A percentile compares a stretch with the other conserved stretches of the same genome.
Conservation (phyloP, 1,284 basidiomycete species). For the Papiliotrema terrestris region DNA sequence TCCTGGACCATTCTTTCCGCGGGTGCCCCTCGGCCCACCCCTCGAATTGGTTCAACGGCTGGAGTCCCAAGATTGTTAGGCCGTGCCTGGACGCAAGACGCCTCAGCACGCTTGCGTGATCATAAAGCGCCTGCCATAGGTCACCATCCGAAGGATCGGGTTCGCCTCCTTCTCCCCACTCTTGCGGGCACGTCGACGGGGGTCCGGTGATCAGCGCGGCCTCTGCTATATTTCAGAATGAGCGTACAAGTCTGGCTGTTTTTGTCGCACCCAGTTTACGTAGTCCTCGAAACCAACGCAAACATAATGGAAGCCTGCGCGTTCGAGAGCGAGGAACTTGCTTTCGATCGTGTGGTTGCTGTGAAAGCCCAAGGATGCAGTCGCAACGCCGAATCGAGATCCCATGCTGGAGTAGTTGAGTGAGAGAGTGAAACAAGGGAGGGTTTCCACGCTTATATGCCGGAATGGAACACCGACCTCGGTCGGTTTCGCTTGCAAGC, state of each 20-base stretch:
- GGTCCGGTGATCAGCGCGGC: constrained; percentile 3
- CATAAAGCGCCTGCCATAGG: constrained; percentile 12
- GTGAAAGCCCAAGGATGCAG: background rate
- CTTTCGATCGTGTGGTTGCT: background rate
- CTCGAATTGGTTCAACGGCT: constrained; percentile 19
- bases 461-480: too few relatives aligned
- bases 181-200: constrained; percentile 4
- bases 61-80: constrained; percentile 8
- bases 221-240: background rate
- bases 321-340: background rate
- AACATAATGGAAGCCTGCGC: background rate
- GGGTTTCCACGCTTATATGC: too few relatives aligned
- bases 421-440: too few relatives aligned
- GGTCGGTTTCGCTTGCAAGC: too few relatives aligned
- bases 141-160: constrained; percentile 12
- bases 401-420: too few relatives aligned
- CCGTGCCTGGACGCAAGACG: constrained; percentile 2
- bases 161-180: constrained; percentile 14
- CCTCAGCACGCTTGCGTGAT: constrained; percentile 2
- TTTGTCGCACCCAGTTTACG: background rate
- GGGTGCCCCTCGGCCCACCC: constrained; percentile 7
- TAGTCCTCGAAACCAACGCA: background rate
- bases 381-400: background rate
- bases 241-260: background rate
- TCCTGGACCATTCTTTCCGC: constrained; percentile 7